Base-by-base conservation (phyloP, 2,329 filamentous ascomycete genomes). In the Fusarium chlamydosporum region DNA sequence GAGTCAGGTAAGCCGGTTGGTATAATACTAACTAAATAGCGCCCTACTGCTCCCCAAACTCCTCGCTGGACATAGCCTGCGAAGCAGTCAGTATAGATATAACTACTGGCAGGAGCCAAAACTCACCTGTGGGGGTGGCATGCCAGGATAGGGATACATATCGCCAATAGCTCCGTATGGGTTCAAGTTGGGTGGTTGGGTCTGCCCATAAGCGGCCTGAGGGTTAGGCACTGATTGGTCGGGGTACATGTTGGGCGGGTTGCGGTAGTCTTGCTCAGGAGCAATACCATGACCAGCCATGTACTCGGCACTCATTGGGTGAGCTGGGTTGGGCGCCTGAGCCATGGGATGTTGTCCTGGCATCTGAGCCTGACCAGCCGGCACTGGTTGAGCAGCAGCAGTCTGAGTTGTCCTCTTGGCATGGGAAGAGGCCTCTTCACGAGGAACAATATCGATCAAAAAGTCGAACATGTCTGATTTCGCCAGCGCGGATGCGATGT, bases 391-490 rank as follows among this genome's bases (percentile, higher is more conserved):
- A 15, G 79, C 74, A 18, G 80, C 76, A 34, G 79, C 71, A 35
- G 84, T 79, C 66, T 88, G 85, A 9, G 84, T 83, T 42, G 89
- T 85, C 69, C 94, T 86, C 83, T 97, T 97, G 40, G 94, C 88
- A 77, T 94, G 93, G 23, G 91, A 89, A 11, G 92, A 87, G 35
- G 95, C 94, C 79, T 99, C 96, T 79, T 99, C 96, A 53, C 96
- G 91, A 5, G 96, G 96, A 7, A 99, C 96, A 66, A 99, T 99
- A 77, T 99, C 96, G 78, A 99, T 99, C 62, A 99, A 85, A 82
- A 99, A 99, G 82, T 99, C 96, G 79, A 99, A 99, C 96, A 99
- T 99, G 82, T 99, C 96, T 23, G 94, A 97, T 82, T 99, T 99
- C 63, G 93, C 92, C 26, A 99, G 85, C 15, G 96, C 96, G 12